A percentile compares a stretch with the other conserved stretches of the same genome.
Evolutionary conservation across 2,329 filamentous ascomycete genomes (phyloP).

Genomic region (Alternaria alternata): DNA sequence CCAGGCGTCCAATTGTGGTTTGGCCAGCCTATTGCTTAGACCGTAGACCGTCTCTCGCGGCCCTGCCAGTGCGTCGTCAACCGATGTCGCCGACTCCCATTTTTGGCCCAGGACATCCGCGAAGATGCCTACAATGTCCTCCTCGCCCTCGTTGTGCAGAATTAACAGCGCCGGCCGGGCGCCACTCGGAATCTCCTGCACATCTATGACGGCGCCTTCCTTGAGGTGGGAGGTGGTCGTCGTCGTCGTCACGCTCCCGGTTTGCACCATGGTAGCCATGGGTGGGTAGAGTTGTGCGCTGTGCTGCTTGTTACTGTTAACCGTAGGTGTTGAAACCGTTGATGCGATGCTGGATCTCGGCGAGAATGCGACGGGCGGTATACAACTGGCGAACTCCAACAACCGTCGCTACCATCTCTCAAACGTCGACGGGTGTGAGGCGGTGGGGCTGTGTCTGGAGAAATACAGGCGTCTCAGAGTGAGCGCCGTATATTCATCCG

Average conservation of each 20-base stretch:
- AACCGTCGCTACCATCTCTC: constrained; percentile 50
- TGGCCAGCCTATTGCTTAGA: constrained; percentile 65
- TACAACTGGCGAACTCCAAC: constrained; percentile 44
- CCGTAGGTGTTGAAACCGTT: constrained; percentile 55
- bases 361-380: constrained; percentile 51
- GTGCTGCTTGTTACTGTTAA: constrained; percentile 31
- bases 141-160: constrained; percentile 74
- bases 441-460: constrained; percentile 38
- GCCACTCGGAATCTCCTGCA: constrained; percentile 44
- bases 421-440: constrained; percentile 32
- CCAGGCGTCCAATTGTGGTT: constrained; percentile 65
- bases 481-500: constrained; percentile 31
- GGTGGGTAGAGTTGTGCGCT: constrained; percentile 27
- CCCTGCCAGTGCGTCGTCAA: constrained; percentile 62
- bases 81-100: constrained; percentile 65
- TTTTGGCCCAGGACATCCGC: constrained; percentile 82
- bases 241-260: constrained; percentile 37
- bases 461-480: constrained; percentile 36
- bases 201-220: constrained; percentile 43
- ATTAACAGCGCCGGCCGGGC: constrained; percentile 58
- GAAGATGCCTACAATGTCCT: constrained; percentile 76
- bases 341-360: constrained; percentile 51
- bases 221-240: constrained; percentile 37
- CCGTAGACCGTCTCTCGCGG: constrained; percentile 74
- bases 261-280: constrained; percentile 52